Evolutionary conservation across 2,329 filamentous ascomycete genomes (phyloP).

Genomic region (Shiraia bambusicola): DNA sequence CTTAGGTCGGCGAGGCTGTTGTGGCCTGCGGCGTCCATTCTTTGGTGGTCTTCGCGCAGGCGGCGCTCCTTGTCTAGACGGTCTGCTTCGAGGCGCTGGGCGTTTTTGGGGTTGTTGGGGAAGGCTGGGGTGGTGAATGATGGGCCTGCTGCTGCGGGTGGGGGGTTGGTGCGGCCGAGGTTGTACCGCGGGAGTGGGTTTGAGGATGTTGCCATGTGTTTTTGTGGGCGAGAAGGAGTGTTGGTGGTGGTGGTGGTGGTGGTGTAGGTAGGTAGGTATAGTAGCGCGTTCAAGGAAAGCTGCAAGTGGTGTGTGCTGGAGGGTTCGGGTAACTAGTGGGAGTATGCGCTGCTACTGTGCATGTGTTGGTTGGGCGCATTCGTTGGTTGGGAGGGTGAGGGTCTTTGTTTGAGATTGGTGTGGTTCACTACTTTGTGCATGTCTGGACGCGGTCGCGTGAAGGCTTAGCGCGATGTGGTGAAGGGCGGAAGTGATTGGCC

Average conservation of each 20-base stretch:
- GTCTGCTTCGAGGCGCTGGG: constrained; percentile 44
- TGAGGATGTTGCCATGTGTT: constrained; percentile 54
- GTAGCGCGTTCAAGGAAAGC: neutral
- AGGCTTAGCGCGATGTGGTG: constrained; percentile 22
- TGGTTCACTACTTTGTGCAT: constrained; percentile 11
- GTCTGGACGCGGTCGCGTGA: constrained; percentile 25
- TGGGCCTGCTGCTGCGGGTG: constrained; percentile 15
- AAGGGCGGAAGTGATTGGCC: constrained; percentile 6
- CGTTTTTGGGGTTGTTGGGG: constrained; percentile 46
- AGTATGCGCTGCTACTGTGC: neutral
- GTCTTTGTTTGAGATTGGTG: constrained; percentile 10
- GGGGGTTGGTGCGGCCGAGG: constrained; percentile 44
- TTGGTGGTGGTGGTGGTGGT: constrained; percentile 4
- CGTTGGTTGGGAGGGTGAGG: constrained; percentile 12
- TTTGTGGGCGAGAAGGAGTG: neutral
- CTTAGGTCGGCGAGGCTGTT: constrained; percentile 60
- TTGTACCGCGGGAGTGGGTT: constrained; percentile 57
- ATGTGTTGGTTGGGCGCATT: constrained; percentile 1
- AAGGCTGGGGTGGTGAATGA: constrained; percentile 39
- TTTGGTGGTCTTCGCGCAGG: constrained; percentile 38
- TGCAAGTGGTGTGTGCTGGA: neutral
- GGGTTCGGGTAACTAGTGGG: neutral
- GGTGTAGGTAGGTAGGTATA: constrained; percentile 7
- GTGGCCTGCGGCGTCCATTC: constrained; percentile 50
- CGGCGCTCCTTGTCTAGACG: constrained; percentile 46